Base-by-base conservation (phyloP, 2,329 filamentous ascomycete genomes). In the Arthrobotrys musiformis region DNA sequence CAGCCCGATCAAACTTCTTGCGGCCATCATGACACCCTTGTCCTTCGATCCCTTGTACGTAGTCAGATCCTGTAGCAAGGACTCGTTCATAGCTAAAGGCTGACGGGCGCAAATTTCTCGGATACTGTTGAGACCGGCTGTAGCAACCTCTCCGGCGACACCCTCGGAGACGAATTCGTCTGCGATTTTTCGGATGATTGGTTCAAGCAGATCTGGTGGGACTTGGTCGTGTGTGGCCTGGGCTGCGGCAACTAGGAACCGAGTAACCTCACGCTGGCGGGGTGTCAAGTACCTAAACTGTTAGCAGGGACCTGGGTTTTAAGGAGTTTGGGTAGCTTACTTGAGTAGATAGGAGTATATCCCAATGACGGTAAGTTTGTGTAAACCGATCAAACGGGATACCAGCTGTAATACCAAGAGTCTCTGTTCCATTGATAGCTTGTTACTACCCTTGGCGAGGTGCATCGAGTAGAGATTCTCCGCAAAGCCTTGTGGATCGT, bases 1-100 rank as follows among this genome's bases (percentile, higher is more conserved):
- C 4, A 99, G 86, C 24, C 93, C 93, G 46, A 99, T 86, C 5
- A 99, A 86, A 79, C 95, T 94, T 83, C 95, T 94, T 13, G 94
- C 93, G 6, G 95, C 95, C 95, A 99, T 98, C 89, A 97, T 94
- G n/a, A 95, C 92, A 75, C 94, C 94, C 86, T 98, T 99, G 82
- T 99, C 95, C 83, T 99, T 99, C 82, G 93, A 97, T 86, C 96
- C 97, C 77, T 93, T 89, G 85, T 99, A 98, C 86, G 95, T 92
- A 8, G 98, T 93, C 63, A 99, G 85, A 86, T 99, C 95, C 83
- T 99, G 94, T 30, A 99, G 85, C n/a, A 99, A 85, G 0, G 94
- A 97, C 79, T 98, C 94, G 62, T 90, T 93, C 92, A 99, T 98
- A 4, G 94, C 94, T n/a, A 98, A 86, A 0, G 95, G 94, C 82